These are phyloP conservation scores for Angophora floribunda DNA, from an alignment of 345 rosid species.

Conservation along the genomic window DNA sequence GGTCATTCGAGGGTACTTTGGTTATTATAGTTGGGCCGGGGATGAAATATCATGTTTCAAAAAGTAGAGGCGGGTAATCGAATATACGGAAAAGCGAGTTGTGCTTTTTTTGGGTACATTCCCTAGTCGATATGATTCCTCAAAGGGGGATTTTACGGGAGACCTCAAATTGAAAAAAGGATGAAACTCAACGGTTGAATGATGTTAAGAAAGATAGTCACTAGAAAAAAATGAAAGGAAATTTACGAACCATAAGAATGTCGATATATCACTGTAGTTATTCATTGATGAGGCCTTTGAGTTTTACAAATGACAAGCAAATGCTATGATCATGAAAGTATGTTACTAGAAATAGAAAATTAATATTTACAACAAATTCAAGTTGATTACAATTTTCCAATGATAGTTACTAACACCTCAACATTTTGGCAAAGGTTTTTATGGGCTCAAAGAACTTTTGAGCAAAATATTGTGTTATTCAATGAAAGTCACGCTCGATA, in stretches of 20 bases:
- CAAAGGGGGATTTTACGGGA: no score
- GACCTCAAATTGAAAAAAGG: no score
- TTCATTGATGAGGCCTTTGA: background rate
- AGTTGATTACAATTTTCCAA: background rate
- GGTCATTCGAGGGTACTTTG: background rate
- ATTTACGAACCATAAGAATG: background rate
- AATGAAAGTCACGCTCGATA: background rate
- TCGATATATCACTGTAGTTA: background rate
- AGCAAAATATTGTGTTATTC: background rate
- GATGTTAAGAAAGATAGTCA: no score
- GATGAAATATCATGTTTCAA: background rate
- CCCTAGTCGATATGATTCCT: no score
- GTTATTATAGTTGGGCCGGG: background rate
- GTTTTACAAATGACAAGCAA: background rate
- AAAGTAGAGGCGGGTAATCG: background rate
- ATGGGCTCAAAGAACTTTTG: background rate
- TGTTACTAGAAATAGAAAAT: background rate
- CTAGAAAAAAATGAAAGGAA: no score
- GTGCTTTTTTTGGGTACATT: no score
- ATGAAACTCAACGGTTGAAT: no score
- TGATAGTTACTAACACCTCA: accelerated
- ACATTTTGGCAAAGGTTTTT: accelerated
- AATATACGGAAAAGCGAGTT: background rate
- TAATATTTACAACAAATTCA: background rate
- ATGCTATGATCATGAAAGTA: background rate